Conservation (phyloP, 352 stramenopile genomes). For the Phytophthora syringae region DNA sequence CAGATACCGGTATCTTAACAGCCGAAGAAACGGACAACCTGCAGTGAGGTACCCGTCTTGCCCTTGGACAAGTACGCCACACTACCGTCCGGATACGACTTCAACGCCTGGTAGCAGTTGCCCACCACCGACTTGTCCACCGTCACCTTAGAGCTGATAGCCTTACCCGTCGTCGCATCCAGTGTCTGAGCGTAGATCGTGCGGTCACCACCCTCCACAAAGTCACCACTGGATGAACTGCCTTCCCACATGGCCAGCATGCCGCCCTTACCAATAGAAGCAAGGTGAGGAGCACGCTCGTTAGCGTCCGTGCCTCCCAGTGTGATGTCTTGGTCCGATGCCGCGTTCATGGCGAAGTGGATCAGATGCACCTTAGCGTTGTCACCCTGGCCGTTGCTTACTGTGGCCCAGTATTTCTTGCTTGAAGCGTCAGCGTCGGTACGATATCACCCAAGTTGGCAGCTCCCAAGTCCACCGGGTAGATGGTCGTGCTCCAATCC, state of each 20-base stretch:
- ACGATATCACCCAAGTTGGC: constrained; percentile 61
- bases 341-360: constrained; percentile 49
- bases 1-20: no score
- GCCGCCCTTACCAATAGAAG: constrained; percentile 40
- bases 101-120: constrained; percentile 73
- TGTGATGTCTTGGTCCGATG: constrained; percentile 47
- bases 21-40: constrained; percentile 49
- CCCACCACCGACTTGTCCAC: no score
- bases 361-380: constrained; percentile 57
- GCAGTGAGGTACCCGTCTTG: no score
- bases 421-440: constrained; percentile 26
- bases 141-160: constrained; percentile 55
- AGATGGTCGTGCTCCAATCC: constrained; percentile 56
- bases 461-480: constrained; percentile 49
- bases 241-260: constrained; percentile 54
- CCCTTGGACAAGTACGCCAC: constrained; percentile 65
- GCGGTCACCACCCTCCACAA: constrained; percentile 25
- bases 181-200: constrained; percentile 58
- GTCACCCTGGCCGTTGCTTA: constrained; percentile 50
- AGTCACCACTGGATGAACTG: constrained; percentile 34
- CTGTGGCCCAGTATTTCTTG: constrained; percentile 57
- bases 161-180: constrained; percentile 44
- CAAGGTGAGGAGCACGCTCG: no score
- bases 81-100: constrained; percentile 52
- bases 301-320: constrained; percentile 40